phyloP scores from a whole-genome alignment of 768 basidiomycete species.

The Suillus americanus region DNA sequence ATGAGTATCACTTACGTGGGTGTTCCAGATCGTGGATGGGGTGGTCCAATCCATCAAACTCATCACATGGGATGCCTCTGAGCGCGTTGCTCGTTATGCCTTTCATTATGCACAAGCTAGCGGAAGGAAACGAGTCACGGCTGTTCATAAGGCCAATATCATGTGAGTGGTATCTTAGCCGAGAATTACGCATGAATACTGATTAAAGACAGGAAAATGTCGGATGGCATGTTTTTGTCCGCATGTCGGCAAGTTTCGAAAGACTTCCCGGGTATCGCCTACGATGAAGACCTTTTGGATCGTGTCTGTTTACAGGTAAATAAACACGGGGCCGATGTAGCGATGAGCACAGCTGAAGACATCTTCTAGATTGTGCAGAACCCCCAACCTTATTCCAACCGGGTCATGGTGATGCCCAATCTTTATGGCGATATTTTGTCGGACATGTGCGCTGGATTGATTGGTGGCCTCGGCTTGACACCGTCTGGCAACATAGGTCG shows the following conservation, averaged over 20 bases:
- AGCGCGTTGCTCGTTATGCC: conserved; percentile 97
- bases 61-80: conserved; percentile 98
- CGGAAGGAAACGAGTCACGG: conserved; percentile 90
- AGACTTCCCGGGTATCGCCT: conserved; percentile 89
- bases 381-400: conserved; percentile 89
- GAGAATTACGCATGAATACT: conserved; percentile 12
- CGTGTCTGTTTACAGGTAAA: conserved; percentile 88
- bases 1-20: conserved; percentile 14
- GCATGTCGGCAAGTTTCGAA: conserved; percentile 96
- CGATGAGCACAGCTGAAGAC: not conserved
- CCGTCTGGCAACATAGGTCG: conserved; percentile 98
- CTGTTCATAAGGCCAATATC: conserved; percentile 99
- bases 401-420: conserved; percentile 99
- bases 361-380: conserved; percentile 80
- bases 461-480: conserved; percentile 95
- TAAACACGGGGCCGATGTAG: not conserved
- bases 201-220: conserved; percentile 84
- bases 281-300: conserved; percentile 97
- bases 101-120: conserved; percentile 94
- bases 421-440: conserved; percentile 94
- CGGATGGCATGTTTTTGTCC: conserved; percentile 98
- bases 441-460: conserved; percentile 98
- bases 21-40: conserved; percentile 82
- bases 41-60: conserved; percentile 99
- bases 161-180: conserved; percentile 58